Percentiles rank a stretch among this genome's conserved stretches.
phyloP scores from a whole-genome alignment of 176 grass and related monocot genomes.

The Aegilops umbellulata region DNA sequence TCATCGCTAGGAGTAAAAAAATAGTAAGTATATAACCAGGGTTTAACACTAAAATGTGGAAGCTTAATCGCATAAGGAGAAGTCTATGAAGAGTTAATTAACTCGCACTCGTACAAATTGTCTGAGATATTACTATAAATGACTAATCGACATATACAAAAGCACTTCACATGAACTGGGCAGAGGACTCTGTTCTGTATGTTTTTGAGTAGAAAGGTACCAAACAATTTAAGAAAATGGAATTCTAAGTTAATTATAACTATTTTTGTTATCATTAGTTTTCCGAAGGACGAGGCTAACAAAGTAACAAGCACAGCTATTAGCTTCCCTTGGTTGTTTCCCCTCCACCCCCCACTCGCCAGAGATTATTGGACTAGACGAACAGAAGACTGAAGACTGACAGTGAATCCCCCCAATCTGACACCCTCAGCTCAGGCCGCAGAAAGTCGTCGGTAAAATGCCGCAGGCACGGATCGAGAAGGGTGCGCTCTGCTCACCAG shows the following conservation, averaged over 20 bases:
- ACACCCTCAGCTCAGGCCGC: background rate
- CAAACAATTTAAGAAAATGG: too few relatives aligned
- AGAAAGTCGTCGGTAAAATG: background rate
- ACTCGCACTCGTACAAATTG: background rate
- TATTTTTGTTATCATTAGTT: too few relatives aligned
- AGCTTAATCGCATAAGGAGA: background rate
- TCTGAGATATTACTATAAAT: background rate
- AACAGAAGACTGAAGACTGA: background rate
- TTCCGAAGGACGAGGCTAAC: too few relatives aligned
- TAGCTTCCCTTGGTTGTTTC: too few relatives aligned
- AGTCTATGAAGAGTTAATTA: background rate
- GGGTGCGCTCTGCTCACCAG: conserved; percentile 38
- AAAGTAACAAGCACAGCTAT: too few relatives aligned
- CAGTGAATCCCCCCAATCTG: background rate
- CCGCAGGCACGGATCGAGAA: background rate
- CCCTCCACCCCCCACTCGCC: too few relatives aligned
- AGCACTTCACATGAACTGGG: background rate
- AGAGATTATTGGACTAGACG: too few relatives aligned
- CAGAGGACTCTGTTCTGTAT: background rate
- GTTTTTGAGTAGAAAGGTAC: too few relatives aligned
- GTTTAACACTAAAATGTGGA: background rate
- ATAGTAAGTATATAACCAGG: background rate
- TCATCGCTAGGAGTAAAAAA: background rate
- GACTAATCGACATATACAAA: too few relatives aligned
- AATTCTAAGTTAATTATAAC: too few relatives aligned